A percentile compares a stretch with the other conserved stretches of the same genome.
Conservation (phyloP, 495 filamentous ascomycete species). For the Diplogelasinospora grovesii region DNA sequence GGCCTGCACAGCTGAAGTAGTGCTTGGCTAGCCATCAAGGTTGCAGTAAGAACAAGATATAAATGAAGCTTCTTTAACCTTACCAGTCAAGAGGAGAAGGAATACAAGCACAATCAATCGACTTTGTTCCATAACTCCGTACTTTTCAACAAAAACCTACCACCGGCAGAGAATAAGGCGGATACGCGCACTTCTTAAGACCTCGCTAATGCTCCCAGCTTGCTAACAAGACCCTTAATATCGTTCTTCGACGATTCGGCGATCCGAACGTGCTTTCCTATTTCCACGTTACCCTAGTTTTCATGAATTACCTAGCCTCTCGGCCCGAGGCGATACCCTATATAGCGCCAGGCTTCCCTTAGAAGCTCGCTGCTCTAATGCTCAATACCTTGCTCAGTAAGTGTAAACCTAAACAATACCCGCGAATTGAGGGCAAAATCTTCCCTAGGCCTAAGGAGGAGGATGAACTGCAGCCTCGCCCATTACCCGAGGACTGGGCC, state of each 20-base stretch:
- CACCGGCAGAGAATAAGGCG: too few species aligned
- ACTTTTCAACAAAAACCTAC: too few species aligned
- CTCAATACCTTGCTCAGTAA: conserved; percentile 56
- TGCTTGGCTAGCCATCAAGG: too few species aligned
- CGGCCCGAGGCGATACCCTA: conserved; percentile 43
- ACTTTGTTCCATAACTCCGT: too few species aligned
- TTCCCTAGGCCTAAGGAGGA: conserved; percentile 51
- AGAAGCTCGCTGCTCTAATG: conserved; percentile 54
- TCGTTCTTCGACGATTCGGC: conserved; percentile 53
- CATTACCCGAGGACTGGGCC: conserved; percentile 77
- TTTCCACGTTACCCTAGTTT: conserved; percentile 62
- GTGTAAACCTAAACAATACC: conserved; percentile 32
- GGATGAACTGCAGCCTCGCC: conserved; percentile 43
- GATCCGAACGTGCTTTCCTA: conserved; percentile 62
- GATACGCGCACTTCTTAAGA: too few species aligned
- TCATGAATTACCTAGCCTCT: conserved; percentile 55
- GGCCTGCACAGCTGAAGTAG: too few species aligned
- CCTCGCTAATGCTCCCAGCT: conserved; percentile 25
- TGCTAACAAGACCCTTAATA: conserved; percentile 26
- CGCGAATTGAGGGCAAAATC: conserved; percentile 40
- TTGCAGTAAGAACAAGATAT: too few species aligned
- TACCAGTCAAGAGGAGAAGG: too few species aligned
- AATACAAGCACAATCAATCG: too few species aligned
- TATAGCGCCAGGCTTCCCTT: conserved; percentile 49
- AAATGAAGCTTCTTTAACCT: too few species aligned